These are phyloP conservation scores for Colletotrichum nymphaeae DNA, from an alignment of 2,329 filamentous ascomycete species.

Conservation along the genomic window DNA sequence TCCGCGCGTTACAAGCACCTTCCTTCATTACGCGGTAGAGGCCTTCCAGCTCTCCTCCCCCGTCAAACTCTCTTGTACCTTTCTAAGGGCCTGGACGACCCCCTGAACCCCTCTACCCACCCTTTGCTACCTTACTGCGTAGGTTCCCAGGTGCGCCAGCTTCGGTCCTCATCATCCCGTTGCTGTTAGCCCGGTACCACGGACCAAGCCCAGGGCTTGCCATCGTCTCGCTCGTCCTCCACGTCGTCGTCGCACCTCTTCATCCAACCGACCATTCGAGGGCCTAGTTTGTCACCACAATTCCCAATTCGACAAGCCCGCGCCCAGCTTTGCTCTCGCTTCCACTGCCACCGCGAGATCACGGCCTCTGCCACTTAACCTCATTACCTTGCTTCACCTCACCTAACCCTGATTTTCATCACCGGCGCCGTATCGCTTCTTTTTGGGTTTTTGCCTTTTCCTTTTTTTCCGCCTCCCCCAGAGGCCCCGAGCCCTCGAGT, in stretches of 20 bases:
- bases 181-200: conserved; percentile 14
- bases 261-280: conserved; percentile 27
- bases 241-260: conserved; percentile 33
- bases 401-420: conserved; percentile 5
- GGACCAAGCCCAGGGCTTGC: conserved; percentile 32
- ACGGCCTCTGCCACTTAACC: not conserved
- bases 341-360: conserved; percentile 8
- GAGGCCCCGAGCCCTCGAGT: conserved; percentile 16
- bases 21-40: conserved; percentile 16
- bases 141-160: not conserved
- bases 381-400: conserved; percentile 11
- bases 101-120: conserved; percentile 24
- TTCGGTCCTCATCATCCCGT: conserved; percentile 2
- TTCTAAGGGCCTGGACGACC: conserved; percentile 18
- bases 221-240: conserved; percentile 31
- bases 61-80: conserved; percentile 26
- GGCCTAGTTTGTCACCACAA: conserved; percentile 26
- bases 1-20: conserved; percentile 22
- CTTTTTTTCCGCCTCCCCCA: conserved; percentile 4
- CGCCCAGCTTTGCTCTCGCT: conserved; percentile 23
- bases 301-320: conserved; percentile 11
- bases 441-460: not conserved
- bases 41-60: not conserved
- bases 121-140: not conserved
- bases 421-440: conserved; percentile 14